phyloP scores from a whole-genome alignment of 1,139 yeast species.

The Yamadazyma sp. region DNA sequence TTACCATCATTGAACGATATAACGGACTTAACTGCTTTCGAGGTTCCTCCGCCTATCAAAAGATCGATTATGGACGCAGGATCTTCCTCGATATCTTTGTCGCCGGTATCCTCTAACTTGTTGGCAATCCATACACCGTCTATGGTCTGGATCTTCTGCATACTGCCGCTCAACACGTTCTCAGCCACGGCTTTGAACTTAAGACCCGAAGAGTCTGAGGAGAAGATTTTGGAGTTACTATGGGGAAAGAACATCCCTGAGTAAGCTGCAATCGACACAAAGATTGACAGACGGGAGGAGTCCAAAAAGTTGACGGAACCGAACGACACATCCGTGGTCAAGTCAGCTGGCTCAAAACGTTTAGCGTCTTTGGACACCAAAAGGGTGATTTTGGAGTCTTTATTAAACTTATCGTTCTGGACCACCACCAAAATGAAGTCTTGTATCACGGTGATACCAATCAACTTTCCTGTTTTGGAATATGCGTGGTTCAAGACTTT shows the following conservation, averaged over 20 bases:
- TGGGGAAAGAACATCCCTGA: slow-evolving; percentile 16
- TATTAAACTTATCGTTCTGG: slow-evolving; percentile 47
- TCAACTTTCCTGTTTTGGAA: slow-evolving; percentile 39
- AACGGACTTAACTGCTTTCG: slow-evolving; percentile 21
- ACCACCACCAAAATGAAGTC: slow-evolving; percentile 55
- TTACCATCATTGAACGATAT: slow-evolving; percentile 67
- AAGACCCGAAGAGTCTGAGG: slow-evolving; percentile 66
- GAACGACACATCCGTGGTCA: slow-evolving; percentile 43
- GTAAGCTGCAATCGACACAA: slow-evolving; percentile 43
- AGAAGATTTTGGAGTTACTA: slow-evolving; percentile 43
- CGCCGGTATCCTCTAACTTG: slow-evolving; percentile 23
- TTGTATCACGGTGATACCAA: slow-evolving; percentile 50
- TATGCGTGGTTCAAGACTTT: slow-evolving; percentile 21
- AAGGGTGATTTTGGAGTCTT: slow-evolving; percentile 43
- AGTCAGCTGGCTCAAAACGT: slow-evolving; percentile 51
- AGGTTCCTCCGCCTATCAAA: slow-evolving; percentile 26
- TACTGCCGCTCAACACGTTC: slow-evolving; percentile 40
- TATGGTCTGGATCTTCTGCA: slow-evolving; percentile 56
- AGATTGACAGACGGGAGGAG: slow-evolving; percentile 57
- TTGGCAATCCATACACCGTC: slow-evolving; percentile 75
- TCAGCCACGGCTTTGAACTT: slow-evolving; percentile 50
- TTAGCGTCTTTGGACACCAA: slow-evolving; percentile 61
- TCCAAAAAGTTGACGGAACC: slow-evolving; percentile 55
- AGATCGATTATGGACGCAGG: slow-evolving; percentile 25
- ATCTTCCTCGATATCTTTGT: slow-evolving; percentile 17